A percentile compares a stretch with the other conserved stretches of the same genome.
phyloP scores from a whole-genome alignment of 2,329 filamentous ascomycete genomes.

The Pochonia chlamydosporia region DNA sequence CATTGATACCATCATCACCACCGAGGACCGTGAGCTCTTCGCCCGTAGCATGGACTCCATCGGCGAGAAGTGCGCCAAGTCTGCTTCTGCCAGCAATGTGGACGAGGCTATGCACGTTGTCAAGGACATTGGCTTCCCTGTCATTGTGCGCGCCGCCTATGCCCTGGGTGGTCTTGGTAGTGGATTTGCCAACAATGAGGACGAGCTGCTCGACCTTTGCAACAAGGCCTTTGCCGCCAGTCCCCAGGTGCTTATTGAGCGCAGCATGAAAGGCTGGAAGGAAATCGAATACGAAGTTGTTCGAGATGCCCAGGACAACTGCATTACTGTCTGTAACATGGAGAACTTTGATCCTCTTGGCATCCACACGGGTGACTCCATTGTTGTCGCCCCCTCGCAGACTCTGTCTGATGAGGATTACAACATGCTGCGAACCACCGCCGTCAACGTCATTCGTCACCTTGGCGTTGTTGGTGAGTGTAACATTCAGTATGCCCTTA shows the following conservation, averaged over 20 bases:
- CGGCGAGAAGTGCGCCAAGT: conserved; percentile 95
- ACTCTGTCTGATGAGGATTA: conserved; percentile 97
- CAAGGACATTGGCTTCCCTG: conserved; percentile 87
- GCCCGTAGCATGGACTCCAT: conserved; percentile 98
- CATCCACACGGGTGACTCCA: conserved; percentile 96
- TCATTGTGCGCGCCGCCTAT: conserved; percentile 95
- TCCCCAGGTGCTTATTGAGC: conserved; percentile 92
- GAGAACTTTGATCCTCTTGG: conserved; percentile 98
- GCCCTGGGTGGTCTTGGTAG: conserved; percentile 91
- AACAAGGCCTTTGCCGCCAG: conserved; percentile 92
- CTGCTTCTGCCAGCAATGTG: conserved; percentile 81
- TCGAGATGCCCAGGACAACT: conserved; percentile 91
- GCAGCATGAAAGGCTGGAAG: conserved; percentile 99
- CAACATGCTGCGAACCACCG: conserved; percentile 96
- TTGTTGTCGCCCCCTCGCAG: conserved; percentile 95
- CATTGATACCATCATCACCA: conserved; percentile 97
- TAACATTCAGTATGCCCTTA: conserved; percentile 97
- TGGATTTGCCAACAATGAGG: conserved; percentile 87
- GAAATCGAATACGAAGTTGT: conserved; percentile 99
- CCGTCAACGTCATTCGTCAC: conserved; percentile 94
- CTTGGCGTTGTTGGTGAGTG: conserved; percentile 97
- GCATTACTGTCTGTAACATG: conserved; percentile 99
- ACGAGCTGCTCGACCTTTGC: conserved; percentile 80
- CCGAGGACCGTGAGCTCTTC: conserved; percentile 95
- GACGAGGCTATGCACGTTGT: conserved; percentile 87